phyloP scores from a whole-genome alignment of 176 grass and related monocot species.

The Carex parvula region DNA sequence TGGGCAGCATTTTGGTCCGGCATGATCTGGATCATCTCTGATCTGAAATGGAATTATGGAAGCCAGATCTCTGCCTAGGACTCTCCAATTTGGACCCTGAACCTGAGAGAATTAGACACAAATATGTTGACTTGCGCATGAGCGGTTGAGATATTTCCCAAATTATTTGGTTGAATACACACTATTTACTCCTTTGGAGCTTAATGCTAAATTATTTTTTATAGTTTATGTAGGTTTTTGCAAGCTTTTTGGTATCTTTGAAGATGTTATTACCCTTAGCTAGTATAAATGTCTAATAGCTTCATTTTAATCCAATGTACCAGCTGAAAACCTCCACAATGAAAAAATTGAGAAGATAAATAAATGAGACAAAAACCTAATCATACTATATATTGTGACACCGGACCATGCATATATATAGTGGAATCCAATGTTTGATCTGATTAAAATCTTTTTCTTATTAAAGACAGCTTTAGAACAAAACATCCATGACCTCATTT shows the following conservation, averaged over 20 bases:
- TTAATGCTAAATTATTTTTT: not conserved
- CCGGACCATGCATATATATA: not conserved
- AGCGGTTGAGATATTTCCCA: not conserved
- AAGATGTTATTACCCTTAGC: not conserved
- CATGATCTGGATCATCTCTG: not conserved
- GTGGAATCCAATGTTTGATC: not conserved
- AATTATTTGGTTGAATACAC: not conserved
- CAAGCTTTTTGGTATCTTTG: not conserved
- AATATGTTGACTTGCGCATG: not conserved
- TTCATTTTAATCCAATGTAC: not conserved
- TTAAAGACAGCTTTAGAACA: not conserved
- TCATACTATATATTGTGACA: not conserved
- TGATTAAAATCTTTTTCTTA: not conserved
- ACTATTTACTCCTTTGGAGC: not conserved
- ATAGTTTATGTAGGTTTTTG: not conserved
- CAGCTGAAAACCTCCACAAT: not conserved
- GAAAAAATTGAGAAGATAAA: not conserved
- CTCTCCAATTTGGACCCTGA: not conserved
- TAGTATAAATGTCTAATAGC: not conserved
- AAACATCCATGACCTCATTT: not conserved
- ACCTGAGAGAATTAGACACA: not conserved
- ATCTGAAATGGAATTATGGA: not conserved
- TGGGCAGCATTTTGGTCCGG: not conserved
- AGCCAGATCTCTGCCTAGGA: not conserved
- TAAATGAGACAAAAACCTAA: not conserved